Percentiles rank a stretch among this genome's conserved stretches.
These are phyloP conservation scores for Pleurotus salmoneostramineus DNA, from an alignment of 768 basidiomycete genomes.

Conservation along the genomic window DNA sequence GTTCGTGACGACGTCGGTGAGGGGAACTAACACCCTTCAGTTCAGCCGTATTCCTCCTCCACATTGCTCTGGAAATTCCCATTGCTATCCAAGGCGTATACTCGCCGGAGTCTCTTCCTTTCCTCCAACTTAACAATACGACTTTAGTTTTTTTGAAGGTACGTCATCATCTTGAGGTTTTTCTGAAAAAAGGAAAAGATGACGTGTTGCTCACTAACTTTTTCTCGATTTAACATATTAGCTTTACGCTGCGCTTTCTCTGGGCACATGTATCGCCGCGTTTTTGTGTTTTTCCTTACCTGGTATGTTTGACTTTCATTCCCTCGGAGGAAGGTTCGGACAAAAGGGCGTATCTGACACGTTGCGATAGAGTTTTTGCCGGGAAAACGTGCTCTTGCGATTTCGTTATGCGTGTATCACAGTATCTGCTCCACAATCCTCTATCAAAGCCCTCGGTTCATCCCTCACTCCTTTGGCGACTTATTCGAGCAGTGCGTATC, in stretches of 20 bases:
- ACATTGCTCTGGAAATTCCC: slow-evolving; percentile 76
- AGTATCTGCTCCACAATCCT: slow-evolving; percentile 68
- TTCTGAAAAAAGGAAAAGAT: neutral
- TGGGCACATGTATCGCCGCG: slow-evolving; percentile 56
- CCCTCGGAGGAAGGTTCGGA: neutral
- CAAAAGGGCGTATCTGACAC: neutral
- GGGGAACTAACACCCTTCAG: slow-evolving; percentile 27
- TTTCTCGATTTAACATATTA: slow-evolving; percentile 20
- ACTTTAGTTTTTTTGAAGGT: slow-evolving; percentile 75
- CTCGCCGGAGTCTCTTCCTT: slow-evolving; percentile 60
- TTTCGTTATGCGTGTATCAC: slow-evolving; percentile 76
- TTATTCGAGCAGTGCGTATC: slow-evolving; percentile 54
- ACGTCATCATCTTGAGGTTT: slow-evolving; percentile 10
- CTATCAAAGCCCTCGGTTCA: slow-evolving; percentile 74
- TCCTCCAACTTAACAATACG: slow-evolving; percentile 81
- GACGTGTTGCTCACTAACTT: neutral
- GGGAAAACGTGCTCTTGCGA: slow-evolving; percentile 79
- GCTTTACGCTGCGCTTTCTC: slow-evolving; percentile 65
- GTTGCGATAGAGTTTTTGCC: slow-evolving; percentile 67
- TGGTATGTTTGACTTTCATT: slow-evolving; percentile 38
- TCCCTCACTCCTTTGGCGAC: slow-evolving; percentile 67
- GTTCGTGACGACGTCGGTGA: neutral
- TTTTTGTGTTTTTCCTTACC: slow-evolving; percentile 70
- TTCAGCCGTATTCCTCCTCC: slow-evolving; percentile 69
- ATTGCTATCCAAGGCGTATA: slow-evolving; percentile 74